A percentile compares a stretch with the other conserved stretches of the same genome.
Evolutionary conservation across 345 rosid species (phyloP).

Genomic region (Eucalyptus cloeziana): DNA sequence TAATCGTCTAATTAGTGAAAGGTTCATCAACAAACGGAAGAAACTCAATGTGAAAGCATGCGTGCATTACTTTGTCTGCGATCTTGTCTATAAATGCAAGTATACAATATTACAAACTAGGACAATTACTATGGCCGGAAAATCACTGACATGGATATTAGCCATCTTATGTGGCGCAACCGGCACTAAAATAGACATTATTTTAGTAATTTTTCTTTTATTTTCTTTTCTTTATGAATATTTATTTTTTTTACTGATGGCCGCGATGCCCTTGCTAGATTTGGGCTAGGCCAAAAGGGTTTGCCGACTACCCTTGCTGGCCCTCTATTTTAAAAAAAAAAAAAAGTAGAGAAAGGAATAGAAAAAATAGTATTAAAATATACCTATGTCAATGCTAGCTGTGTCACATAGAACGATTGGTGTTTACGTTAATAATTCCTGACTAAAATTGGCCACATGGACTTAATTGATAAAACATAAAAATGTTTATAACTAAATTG

Average conservation of each 20-base stretch:
- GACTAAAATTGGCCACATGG: neutral
- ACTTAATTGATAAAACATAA: neutral
- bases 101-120: neutral
- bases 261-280: neutral
- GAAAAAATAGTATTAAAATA: neutral
- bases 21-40: neutral
- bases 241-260: too few species aligned
- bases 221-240: too few species aligned
- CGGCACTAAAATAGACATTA: fast-evolving
- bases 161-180: fast-evolving
- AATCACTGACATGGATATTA: fast-evolving
- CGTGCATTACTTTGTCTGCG: neutral
- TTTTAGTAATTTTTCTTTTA: too few species aligned
- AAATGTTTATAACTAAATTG: too few species aligned
- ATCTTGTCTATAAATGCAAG: neutral
- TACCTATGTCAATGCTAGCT: fast-evolving
- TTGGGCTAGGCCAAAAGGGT: neutral
- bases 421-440: too few species aligned
- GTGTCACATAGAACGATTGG: too few species aligned
- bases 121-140: neutral
- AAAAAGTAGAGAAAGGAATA: neutral
- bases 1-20: neutral
- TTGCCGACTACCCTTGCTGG: neutral
- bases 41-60: neutral
- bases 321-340: too few species aligned